Evolutionary conservation across 2,329 filamentous ascomycete species (phyloP), one percentile per base, ranked within the genome.

Genomic region (Penicillium polonicum): DNA sequence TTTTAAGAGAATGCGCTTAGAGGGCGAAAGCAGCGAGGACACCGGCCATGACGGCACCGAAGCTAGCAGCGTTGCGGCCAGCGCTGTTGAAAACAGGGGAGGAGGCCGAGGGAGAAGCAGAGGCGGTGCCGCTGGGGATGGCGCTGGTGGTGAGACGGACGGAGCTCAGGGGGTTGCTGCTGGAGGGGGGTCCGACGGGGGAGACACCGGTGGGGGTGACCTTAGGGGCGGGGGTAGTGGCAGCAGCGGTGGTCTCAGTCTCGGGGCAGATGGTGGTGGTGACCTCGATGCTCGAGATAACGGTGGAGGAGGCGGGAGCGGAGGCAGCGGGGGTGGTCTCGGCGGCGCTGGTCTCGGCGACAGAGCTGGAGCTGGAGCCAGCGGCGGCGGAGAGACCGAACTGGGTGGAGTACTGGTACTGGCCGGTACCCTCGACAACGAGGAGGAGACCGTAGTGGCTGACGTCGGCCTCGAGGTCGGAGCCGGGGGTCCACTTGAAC

Each of bases 351-450:
- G 7, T 7, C 25, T 27, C 25, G 25, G 9, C 25, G n/a, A n/a
- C n/a, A n/a, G n/a, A n/a, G n/a, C n/a, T n/a, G 46, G 46, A 27
- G 25, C 13, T 49, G 54, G 60, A 51, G 49, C 52, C 54, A 42
- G 60, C 58, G 33, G 59, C 52, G 43, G 68, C 73, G 54, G 69
- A 55, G 75, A 88, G 79, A 66, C 85, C 85, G 76, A 87, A 87
- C 72, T 87, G 84, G 58, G 82, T 83, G 43, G 80, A 82, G 74
- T 80, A 85, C 71, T 87, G 85, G 80, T 84, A 87, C 69, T 82
- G 74, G 70, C 84, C 83, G 61, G 78, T 83, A 49, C 77, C 76
- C 68, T 86, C 82, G 63, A 82, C 83, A 64, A 87, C 83, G 66
- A 88, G 73, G 70, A 86, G 79, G 68, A 88, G 76, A 60, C 85